Percentiles rank a stretch among this genome's conserved stretches.
phyloP scores from a whole-genome alignment of 352 stramenopile genomes.

The Globisporangium cylindrosporum region DNA sequence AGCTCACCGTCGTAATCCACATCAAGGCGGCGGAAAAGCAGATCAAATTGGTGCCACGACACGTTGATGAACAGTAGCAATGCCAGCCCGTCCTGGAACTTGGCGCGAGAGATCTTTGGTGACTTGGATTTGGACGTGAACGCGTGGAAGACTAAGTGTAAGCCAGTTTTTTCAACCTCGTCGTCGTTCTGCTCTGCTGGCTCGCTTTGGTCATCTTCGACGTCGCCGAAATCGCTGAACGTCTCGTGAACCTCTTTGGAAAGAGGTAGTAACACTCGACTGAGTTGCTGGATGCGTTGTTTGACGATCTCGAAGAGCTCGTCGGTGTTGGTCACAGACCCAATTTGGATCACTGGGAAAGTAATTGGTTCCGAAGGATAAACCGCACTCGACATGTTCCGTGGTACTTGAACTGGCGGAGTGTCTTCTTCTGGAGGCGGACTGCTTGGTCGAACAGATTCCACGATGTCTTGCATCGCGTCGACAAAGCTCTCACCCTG shows the following conservation, averaged over 20 bases:
- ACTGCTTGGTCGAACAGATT: conserved; percentile 12
- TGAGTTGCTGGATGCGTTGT: conserved; percentile 35
- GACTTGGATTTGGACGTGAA: conserved; percentile 22
- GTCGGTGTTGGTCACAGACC: conserved; percentile 43
- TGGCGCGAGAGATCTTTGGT: conserved; percentile 32
- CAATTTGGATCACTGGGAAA: conserved; percentile 37
- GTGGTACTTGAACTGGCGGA: not conserved
- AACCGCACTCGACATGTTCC: not conserved
- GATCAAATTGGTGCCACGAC: conserved; percentile 52
- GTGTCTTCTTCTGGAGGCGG: conserved; percentile 14
- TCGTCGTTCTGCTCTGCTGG: conserved; percentile 17
- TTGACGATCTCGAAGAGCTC: conserved; percentile 52
- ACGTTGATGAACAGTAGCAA: conserved; percentile 36
- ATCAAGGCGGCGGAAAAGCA: conserved; percentile 48
- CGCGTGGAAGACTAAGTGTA: conserved; percentile 34
- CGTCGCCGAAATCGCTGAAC: conserved; percentile 46
- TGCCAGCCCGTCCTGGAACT: conserved; percentile 37
- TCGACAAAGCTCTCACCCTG: conserved; percentile 21
- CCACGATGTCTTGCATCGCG: conserved; percentile 25
- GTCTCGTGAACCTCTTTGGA: conserved; percentile 27
- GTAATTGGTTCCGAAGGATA: not conserved
- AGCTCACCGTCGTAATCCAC: conserved; percentile 34
- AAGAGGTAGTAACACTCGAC: conserved; percentile 22
- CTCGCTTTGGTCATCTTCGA: conserved; percentile 23
- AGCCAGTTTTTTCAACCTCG: conserved; percentile 9